phyloP scores from a whole-genome alignment of 2,329 filamentous ascomycete species.

The Phialophora verrucosa region DNA sequence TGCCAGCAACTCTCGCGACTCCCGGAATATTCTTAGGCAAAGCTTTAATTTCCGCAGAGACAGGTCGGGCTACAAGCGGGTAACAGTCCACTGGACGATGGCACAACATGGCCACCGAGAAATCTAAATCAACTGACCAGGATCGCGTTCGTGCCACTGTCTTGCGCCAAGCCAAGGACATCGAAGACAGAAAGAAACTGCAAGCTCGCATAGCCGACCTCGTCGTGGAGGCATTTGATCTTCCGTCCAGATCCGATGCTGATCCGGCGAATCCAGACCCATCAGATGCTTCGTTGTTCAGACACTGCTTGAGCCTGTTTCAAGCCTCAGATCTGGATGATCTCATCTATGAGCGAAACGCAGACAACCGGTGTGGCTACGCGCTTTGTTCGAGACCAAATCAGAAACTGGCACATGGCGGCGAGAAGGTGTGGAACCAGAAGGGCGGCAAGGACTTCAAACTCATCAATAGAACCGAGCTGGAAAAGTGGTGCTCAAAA shows the following conservation, averaged over 20 bases:
- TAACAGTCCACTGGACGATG: background rate
- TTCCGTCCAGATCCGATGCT: slow-evolving; percentile 59
- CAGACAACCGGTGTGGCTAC: slow-evolving; percentile 82
- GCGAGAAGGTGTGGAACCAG: slow-evolving; percentile 55
- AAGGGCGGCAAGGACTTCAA: slow-evolving; percentile 63
- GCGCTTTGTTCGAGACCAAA: slow-evolving; percentile 73
- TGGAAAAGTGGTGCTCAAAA: slow-evolving; percentile 87
- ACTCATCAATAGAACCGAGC: slow-evolving; percentile 72
- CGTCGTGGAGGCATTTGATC: slow-evolving; percentile 73
- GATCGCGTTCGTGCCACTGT: slow-evolving; percentile 65
- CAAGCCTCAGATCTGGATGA: slow-evolving; percentile 89
- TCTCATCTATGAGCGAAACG: slow-evolving; percentile 85
- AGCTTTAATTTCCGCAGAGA: background rate
- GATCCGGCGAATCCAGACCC: slow-evolving; percentile 60
- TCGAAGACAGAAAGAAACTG: slow-evolving; percentile 81
- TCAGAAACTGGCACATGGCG: slow-evolving; percentile 62
- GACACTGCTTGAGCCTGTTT: slow-evolving; percentile 71
- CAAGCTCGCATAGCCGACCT: slow-evolving; percentile 74
- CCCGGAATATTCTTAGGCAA: background rate
- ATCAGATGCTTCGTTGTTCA: slow-evolving; percentile 69
- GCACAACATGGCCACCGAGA: slow-evolving; percentile 25
- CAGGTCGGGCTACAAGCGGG: background rate
- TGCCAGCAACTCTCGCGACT: background rate
- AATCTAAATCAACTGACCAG: slow-evolving; percentile 25
- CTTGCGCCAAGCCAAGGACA: slow-evolving; percentile 78